Evolutionary conservation across 139 green algal species (phyloP).

Genomic region (Asterochloris erici): DNA sequence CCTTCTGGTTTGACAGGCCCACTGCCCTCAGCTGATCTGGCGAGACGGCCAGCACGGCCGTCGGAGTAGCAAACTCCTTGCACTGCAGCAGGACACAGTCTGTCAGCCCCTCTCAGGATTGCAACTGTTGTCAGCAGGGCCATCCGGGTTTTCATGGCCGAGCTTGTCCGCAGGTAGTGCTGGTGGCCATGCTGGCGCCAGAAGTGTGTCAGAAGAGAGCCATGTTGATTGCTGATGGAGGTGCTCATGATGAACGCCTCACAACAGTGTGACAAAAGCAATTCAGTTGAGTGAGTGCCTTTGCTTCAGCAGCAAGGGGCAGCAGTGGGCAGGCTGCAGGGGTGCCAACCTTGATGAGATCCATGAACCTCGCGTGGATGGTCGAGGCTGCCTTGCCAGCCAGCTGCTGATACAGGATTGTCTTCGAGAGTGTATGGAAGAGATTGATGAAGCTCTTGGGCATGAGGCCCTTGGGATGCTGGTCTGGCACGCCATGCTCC

Average conservation of each 20-base stretch:
- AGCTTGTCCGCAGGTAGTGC: no score
- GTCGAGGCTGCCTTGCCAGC: background rate
- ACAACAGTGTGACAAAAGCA: no score
- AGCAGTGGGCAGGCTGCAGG: no score
- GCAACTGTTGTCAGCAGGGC: no score
- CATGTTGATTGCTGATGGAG: background rate
- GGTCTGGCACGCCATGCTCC: conserved; percentile 13
- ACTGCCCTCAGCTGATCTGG: conserved; percentile 9
- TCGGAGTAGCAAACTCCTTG: background rate
- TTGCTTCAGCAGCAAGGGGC: no score
- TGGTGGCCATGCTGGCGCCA: no score
- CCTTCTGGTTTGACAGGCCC: conserved; percentile 6
- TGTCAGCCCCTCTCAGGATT: no score
- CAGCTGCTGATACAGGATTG: conserved; percentile 8
- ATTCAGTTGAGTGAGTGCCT: no score
- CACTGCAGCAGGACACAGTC: background rate
- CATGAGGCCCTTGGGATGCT: background rate
- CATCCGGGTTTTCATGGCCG: no score
- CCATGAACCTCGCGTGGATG: conserved; percentile 2
- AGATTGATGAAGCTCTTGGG: conserved; percentile 16
- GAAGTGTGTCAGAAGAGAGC: background rate
- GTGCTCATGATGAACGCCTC: background rate
- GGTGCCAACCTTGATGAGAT: background rate
- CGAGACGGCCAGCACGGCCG: background rate
- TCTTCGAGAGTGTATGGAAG: conserved; percentile 7